Conservation (phyloP, 2,329 filamentous ascomycete genomes). For the Periconia sp. region DNA sequence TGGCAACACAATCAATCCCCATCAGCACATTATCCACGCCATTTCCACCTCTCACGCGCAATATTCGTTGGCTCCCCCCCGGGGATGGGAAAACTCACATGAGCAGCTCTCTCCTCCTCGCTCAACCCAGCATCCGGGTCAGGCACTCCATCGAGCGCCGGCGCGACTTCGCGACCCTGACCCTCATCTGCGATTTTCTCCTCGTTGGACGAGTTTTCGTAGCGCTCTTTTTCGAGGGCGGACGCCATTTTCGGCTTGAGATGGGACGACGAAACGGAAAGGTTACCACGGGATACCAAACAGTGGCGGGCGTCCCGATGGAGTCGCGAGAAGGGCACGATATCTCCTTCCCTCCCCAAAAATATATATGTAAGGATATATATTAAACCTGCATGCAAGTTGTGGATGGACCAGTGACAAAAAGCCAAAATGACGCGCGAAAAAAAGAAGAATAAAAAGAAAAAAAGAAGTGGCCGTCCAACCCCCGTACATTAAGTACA, state of each 20-base stretch:
- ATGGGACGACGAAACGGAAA: neutral
- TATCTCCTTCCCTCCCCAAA: neutral
- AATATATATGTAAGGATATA: neutral
- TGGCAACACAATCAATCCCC: no score
- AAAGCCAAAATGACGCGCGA: neutral
- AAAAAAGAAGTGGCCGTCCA: no score
- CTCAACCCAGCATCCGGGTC: slow-evolving; percentile 71
- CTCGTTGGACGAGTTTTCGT: slow-evolving; percentile 25
- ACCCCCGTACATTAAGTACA: neutral
- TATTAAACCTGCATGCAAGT: neutral
- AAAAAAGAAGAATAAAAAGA: no score
- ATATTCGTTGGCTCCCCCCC: no score
- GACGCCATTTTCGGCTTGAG: slow-evolving; percentile 22
- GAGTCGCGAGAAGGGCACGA: neutral
- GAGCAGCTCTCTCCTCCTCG: slow-evolving; percentile 65
- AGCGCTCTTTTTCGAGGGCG: slow-evolving; percentile 22
- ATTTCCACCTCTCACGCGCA: no score
- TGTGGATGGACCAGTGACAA: neutral
- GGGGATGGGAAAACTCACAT: slow-evolving; percentile 55
- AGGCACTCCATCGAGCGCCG: slow-evolving; percentile 33
- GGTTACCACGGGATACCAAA: no score
- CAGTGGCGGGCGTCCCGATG: neutral
- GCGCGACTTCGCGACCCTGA: slow-evolving; percentile 12
- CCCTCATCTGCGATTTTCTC: slow-evolving; percentile 25
- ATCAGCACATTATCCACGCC: neutral